These are phyloP conservation scores for Tricladium varicosporioides DNA, from an alignment of 2,329 filamentous ascomycete genomes.

Conservation along the genomic window DNA sequence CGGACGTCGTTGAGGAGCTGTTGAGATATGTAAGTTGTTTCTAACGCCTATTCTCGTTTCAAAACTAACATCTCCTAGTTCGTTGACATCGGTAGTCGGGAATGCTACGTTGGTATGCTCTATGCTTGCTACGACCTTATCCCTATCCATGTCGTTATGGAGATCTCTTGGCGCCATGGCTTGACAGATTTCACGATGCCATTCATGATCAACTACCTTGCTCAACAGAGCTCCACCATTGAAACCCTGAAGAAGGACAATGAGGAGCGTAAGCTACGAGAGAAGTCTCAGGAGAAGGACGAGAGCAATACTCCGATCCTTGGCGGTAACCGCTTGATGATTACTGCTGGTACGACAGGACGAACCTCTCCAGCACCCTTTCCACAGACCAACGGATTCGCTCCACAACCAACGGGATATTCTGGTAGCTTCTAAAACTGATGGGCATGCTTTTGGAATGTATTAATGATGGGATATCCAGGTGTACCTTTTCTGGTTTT, in stretches of 20 bases:
- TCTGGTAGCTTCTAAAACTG: constrained; percentile 45
- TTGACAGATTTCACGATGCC: constrained; percentile 98
- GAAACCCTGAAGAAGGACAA: constrained; percentile 89
- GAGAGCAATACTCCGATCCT: constrained; percentile 94
- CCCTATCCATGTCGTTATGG: constrained; percentile 86
- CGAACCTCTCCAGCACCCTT: constrained; percentile 60
- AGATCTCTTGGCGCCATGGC: constrained; percentile 94
- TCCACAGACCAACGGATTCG: constrained; percentile 81
- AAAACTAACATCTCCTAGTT: constrained; percentile 61
- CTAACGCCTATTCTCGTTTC: constrained; percentile 8
- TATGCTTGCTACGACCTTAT: constrained; percentile 98
- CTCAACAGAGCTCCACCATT: constrained; percentile 85
- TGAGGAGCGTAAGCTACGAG: constrained; percentile 82
- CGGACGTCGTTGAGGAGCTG: constrained; percentile 91
- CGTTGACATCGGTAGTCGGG: constrained; percentile 96
- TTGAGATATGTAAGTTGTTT: constrained; percentile 86
- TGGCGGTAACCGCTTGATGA: constrained; percentile 85
- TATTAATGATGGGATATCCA: constrained; percentile 34
- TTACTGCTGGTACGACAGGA: constrained; percentile 77
- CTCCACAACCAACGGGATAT: constrained; percentile 83
- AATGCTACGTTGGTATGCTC: constrained; percentile 99
- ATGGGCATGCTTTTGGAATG: constrained; percentile 18
- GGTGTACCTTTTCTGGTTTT: constrained; percentile 27
- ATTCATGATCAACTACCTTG: constrained; percentile 98
- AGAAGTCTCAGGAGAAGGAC: constrained; percentile 72